phyloP scores from a whole-genome alignment of 1,139 yeast genomes.

The Lodderomyces pseudojiufengensis region DNA sequence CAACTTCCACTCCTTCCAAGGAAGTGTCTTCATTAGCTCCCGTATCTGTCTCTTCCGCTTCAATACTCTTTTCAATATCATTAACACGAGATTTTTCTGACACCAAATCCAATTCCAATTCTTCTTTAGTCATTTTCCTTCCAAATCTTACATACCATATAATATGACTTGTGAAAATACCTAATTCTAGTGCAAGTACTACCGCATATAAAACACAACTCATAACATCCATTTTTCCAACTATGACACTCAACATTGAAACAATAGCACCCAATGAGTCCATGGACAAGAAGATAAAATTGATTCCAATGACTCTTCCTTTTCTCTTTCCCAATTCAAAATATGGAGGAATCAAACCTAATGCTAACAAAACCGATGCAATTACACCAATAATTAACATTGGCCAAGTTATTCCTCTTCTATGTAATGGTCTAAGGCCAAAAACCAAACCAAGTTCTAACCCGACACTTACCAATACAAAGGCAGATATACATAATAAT shows the following conservation, averaged over 20 bases:
- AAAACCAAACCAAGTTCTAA: slow-evolving; percentile 68
- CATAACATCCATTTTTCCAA: slow-evolving; percentile 64
- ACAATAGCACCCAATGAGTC: slow-evolving; percentile 82
- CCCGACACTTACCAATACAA: slow-evolving; percentile 50
- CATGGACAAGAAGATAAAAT: slow-evolving; percentile 71
- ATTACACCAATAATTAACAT: slow-evolving; percentile 70
- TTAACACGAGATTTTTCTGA: no score
- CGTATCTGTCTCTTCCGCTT: neutral
- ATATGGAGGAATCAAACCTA: slow-evolving; percentile 86
- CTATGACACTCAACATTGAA: slow-evolving; percentile 63
- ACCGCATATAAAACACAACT: slow-evolving; percentile 73
- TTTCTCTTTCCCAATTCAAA: slow-evolving; percentile 73
- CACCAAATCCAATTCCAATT: slow-evolving; percentile 18
- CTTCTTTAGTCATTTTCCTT: slow-evolving; percentile 19
- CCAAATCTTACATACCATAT: slow-evolving; percentile 67
- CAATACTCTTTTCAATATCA: no score
- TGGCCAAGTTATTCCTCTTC: slow-evolving; percentile 72
- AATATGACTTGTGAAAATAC: slow-evolving; percentile 66
- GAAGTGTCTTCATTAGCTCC: neutral
- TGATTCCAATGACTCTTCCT: slow-evolving; percentile 86
- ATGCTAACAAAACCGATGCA: slow-evolving; percentile 71
- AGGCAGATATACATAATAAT: slow-evolving; percentile 27
- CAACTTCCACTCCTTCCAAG: no score
- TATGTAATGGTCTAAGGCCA: slow-evolving; percentile 64
- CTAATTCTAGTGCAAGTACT: slow-evolving; percentile 70